Evolutionary conservation across 306 rosid species (phyloP).

Genomic region (Delonix regia): DNA sequence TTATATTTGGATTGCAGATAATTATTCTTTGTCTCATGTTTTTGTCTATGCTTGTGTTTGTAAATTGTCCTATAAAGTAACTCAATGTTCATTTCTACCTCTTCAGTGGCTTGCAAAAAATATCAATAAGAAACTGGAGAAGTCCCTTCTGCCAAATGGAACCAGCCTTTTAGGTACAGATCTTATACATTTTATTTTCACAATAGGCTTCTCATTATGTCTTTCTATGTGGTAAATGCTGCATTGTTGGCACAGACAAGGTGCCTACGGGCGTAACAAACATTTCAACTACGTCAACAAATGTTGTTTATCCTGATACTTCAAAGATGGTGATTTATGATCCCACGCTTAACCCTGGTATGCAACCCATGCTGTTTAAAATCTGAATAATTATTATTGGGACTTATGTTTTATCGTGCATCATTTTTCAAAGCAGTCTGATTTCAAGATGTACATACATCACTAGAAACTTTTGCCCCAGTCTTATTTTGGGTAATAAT

Average conservation of each 20-base stretch:
- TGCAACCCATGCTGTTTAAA: conserved; percentile 11
- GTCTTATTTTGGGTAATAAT: not conserved
- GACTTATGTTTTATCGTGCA: not conserved
- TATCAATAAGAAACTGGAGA: conserved; percentile 58
- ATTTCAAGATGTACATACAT: not conserved
- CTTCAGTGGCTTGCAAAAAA: conserved; percentile 86
- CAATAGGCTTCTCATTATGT: conserved; percentile 23
- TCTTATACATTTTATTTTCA: conserved; percentile 30
- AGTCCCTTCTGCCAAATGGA: conserved; percentile 55
- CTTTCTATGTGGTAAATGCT: conserved; percentile 31
- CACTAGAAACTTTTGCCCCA: too few species aligned
- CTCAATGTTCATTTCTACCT: conserved; percentile 38
- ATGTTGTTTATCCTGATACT: conserved; percentile 79
- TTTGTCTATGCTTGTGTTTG: not conserved
- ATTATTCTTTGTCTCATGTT: not conserved
- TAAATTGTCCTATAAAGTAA: conserved; percentile 23
- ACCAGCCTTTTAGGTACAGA: conserved; percentile 56
- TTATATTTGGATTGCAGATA: conserved; percentile 10
- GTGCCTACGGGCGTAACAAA: conserved; percentile 37
- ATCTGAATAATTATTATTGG: conserved; percentile 12
- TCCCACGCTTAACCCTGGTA: conserved; percentile 84
- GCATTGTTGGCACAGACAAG: conserved; percentile 55
- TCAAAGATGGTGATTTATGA: conserved; percentile 85
- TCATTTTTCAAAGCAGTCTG: not conserved
- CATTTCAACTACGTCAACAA: conserved; percentile 54